Conservation (phyloP, 192 early-diverging fungal species). For the Phlyctochytrium bullatum region DNA sequence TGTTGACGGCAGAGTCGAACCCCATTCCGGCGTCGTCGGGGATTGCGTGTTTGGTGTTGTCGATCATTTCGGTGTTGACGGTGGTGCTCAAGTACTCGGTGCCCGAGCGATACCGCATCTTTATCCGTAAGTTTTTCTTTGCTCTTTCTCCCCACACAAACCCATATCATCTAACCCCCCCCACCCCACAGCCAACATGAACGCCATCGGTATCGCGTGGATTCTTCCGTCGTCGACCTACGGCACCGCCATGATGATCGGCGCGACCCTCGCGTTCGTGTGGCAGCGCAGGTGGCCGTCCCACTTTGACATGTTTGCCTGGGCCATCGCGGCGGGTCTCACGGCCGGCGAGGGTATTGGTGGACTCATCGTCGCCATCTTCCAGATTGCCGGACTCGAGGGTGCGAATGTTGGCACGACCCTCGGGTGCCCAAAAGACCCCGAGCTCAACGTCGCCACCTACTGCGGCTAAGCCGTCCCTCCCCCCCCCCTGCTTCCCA, state of each 20-base stretch:
- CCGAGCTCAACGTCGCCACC: not conserved
- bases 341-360: slow-evolving; percentile 42
- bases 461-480: not conserved
- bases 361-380: slow-evolving; percentile 25
- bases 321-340: slow-evolving; percentile 31
- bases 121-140: too few relatives aligned
- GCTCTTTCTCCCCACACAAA: too few relatives aligned
- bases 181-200: too few relatives aligned
- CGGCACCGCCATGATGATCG: slow-evolving; percentile 30
- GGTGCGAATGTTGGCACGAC: not conserved
- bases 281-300: slow-evolving; percentile 24
- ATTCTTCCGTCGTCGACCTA: slow-evolving; percentile 17
- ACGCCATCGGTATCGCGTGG: slow-evolving; percentile 43
- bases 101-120: slow-evolving; percentile 48
- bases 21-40: slow-evolving; percentile 39
- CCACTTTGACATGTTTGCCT: slow-evolving; percentile 31
- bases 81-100: slow-evolving; percentile 44
- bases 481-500: not conserved
- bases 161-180: too few relatives aligned
- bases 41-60: slow-evolving; percentile 31
- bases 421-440: not conserved
- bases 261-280: slow-evolving; percentile 20
- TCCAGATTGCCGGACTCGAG: not conserved
- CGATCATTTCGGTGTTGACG: slow-evolving; percentile 45
- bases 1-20: slow-evolving; percentile 18